These are phyloP conservation scores for Aspergillus sp. DNA, from an alignment of 2,329 filamentous ascomycete genomes.

Conservation along the genomic window DNA sequence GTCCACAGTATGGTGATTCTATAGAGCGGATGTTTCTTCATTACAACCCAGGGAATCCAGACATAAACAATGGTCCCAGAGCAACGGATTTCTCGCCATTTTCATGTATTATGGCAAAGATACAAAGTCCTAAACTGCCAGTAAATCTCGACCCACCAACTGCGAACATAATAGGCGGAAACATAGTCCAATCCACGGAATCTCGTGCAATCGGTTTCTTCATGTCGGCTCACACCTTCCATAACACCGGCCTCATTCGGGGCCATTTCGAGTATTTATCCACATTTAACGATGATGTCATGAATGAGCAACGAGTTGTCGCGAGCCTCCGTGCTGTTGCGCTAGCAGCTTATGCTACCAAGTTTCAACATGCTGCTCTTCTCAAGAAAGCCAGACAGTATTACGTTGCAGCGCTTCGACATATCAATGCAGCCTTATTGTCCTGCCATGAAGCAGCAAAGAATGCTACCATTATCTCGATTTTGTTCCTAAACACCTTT, in stretches of 20 bases:
- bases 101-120: too few species aligned
- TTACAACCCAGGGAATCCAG: not conserved
- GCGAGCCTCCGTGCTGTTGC: slow-evolving; percentile 16
- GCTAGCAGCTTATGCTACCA: slow-evolving; percentile 16
- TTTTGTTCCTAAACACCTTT: slow-evolving; percentile 16
- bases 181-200: not conserved
- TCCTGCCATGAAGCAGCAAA: slow-evolving; percentile 1
- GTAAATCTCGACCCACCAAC: not conserved
- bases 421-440: slow-evolving; percentile 1
- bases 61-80: not conserved
- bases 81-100: too few species aligned
- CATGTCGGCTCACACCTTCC: slow-evolving; percentile 15
- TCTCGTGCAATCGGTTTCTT: slow-evolving; percentile 16
- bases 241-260: slow-evolving; percentile 10
- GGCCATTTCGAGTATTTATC: slow-evolving; percentile 19
- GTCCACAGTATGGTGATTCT: slow-evolving; percentile 20
- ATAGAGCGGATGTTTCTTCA: slow-evolving; percentile 20
- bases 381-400: slow-evolving; percentile 11
- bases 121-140: not conserved
- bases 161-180: not conserved
- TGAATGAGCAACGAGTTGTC: not conserved
- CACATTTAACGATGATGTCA: not conserved
- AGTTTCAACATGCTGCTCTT: slow-evolving; percentile 5
- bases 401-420: slow-evolving; percentile 14
- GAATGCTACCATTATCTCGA: slow-evolving; percentile 14